Base-by-base conservation (phyloP, 352 stramenopile species). In the Phytopythium kandeliae region DNA sequence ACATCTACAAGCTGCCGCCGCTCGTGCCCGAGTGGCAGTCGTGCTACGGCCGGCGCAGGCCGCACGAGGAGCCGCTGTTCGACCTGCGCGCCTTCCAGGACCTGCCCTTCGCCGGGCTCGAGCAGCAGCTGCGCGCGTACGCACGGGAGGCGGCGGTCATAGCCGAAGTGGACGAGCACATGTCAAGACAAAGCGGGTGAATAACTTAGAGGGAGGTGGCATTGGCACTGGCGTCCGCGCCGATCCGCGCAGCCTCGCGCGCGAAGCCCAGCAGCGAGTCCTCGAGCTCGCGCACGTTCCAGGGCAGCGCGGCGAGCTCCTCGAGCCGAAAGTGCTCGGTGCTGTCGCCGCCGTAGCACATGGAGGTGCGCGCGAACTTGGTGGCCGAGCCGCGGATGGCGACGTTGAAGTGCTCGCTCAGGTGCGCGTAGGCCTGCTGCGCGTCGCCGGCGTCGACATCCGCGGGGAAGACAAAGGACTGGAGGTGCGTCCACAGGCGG, bases 31-130 rank as follows among this genome's bases (percentile, higher is more conserved):
- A 61, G 12, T 64, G 65, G 6, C 77, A 86, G 62, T 75, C 60
- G 45, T 88, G 77, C 52, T 88, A 85, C 42, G 76, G 76, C 24
- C 62, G 70, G 46, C 45, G 49, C 1, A 40, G 58, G 10, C 63
- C 69, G 19, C 37, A 40, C 30, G 52, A 68, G 30, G 57, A 72
- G 24, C 63, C 56, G 11, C 65, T 68, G 25, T 78, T 78, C 10
- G 62, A 65, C 24, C 51, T 57, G 9, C 41, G 64, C 19, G 40
- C 59, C 21, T 55, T 78, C 11, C 55, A 41, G 9, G 52, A 46
- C 6, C 33, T 73, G 31, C 54, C 48, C n/a, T 75, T 63, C 37
- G 59, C 57, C 2, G 48, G 25, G 0, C 43, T 78, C 9, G 69
- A 78, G 42, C 56, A 48, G 1, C 17, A 54, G 13, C 47, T 78